phyloP scores from a whole-genome alignment of 192 early-diverging fungal species.

The Kickxella alabastrina region DNA sequence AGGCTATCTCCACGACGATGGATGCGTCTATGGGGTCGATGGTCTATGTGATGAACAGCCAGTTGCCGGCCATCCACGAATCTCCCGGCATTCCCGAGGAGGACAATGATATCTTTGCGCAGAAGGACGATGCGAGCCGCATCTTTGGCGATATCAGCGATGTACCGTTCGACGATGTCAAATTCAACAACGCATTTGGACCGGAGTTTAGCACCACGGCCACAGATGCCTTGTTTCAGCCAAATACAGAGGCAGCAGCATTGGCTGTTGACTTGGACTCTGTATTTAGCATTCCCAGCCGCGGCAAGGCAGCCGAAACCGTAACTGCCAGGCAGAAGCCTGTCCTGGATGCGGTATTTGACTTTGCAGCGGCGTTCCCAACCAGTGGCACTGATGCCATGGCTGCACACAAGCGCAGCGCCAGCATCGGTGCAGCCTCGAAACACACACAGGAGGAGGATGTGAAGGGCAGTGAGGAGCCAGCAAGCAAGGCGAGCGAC shows the following conservation, averaged over 20 bases:
- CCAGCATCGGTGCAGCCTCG: slow-evolving; percentile 18
- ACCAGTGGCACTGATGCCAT: background rate
- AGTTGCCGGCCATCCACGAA: slow-evolving; percentile 20
- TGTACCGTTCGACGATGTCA: slow-evolving; percentile 1
- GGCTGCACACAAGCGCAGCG: slow-evolving; percentile 22
- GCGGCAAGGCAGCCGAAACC: background rate
- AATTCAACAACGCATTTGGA: slow-evolving; percentile 17
- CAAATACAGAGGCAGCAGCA: background rate
- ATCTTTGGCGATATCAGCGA: background rate
- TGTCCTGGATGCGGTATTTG: slow-evolving; percentile 7
- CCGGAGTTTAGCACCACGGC: no score
- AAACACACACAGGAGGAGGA: background rate
- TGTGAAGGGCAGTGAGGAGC: background rate
- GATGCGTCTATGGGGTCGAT: slow-evolving; percentile 25
- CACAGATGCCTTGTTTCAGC: background rate
- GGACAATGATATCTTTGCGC: background rate
- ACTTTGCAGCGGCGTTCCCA: slow-evolving; percentile 11
- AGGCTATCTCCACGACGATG: background rate
- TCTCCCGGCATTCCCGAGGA: background rate
- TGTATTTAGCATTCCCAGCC: slow-evolving; percentile 30
- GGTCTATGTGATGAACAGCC: slow-evolving; percentile 15
- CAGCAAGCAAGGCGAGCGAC: background rate
- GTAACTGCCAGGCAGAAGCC: background rate
- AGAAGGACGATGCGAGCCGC: background rate
- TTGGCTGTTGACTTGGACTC: slow-evolving; percentile 26